phyloP scores from a whole-genome alignment of 1,139 yeast genomes.

The Magnusiomyces suaveolens region DNA sequence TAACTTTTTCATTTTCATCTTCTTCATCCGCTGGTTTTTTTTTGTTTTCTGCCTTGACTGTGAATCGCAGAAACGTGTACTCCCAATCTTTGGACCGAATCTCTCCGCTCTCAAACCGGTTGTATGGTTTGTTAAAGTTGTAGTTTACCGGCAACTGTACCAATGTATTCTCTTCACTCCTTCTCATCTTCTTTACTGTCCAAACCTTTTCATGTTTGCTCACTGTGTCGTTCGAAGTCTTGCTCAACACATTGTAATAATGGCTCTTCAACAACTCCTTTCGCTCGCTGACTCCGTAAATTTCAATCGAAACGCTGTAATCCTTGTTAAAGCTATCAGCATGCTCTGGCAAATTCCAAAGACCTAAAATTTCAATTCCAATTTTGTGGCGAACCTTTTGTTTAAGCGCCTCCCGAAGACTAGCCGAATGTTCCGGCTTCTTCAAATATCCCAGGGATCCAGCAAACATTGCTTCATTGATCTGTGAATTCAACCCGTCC shows the following conservation, averaged over 20 bases:
- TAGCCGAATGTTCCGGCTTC: constrained; percentile 42
- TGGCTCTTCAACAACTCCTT: constrained; percentile 34
- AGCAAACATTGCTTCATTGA: constrained; percentile 77
- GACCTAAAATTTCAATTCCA: neutral
- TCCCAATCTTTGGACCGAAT: constrained; percentile 36
- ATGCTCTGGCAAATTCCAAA: neutral
- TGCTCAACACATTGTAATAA: constrained; percentile 38
- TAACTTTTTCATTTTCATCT: constrained; percentile 33
- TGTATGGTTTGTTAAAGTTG: constrained; percentile 42
- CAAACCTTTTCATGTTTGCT: neutral
- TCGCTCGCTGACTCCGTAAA: constrained; percentile 4
- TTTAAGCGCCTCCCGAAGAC: neutral
- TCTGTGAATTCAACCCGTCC: constrained; percentile 39
- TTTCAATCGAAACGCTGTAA: constrained; percentile 1
- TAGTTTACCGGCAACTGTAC: neutral
- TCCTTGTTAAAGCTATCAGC: neutral
- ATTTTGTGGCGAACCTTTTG: too few relatives aligned
- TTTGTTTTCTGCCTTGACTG: constrained; percentile 28
- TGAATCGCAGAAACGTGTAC: constrained; percentile 45
- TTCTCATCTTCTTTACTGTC: neutral
- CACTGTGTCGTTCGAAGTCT: constrained; percentile 1
- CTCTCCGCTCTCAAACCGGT: constrained; percentile 41
- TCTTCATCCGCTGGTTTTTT: constrained; percentile 6
- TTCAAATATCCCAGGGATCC: constrained; percentile 60
- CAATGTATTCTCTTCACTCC: neutral